Conservation (phyloP, 2,329 filamentous ascomycete genomes). For the Colletotrichum karsti region DNA sequence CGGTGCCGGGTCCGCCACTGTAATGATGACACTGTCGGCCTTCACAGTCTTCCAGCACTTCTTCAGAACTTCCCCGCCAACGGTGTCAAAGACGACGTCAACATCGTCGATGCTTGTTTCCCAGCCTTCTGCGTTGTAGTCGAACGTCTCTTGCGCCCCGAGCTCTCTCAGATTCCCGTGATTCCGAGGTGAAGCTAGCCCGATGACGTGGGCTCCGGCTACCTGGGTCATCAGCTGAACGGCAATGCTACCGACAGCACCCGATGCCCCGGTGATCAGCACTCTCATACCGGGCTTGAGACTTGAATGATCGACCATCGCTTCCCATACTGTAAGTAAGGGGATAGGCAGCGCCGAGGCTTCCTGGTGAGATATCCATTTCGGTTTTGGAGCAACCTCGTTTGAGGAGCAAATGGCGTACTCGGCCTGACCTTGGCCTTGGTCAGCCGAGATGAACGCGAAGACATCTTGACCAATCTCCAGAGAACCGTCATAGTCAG, state of each 20-base stretch:
- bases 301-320: not conserved
- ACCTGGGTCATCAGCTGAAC: conserved; percentile 38
- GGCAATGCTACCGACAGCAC: conserved; percentile 38
- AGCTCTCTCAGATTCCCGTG: conserved; percentile 30
- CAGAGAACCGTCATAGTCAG: conserved; percentile 32
- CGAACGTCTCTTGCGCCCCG: conserved; percentile 33
- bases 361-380: conserved; percentile 31
- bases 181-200: conserved; percentile 36
- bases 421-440: conserved; percentile 37
- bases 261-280: conserved; percentile 40
- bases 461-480: conserved; percentile 34
- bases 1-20: conserved; percentile 43
- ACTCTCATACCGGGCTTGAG: conserved; percentile 29
- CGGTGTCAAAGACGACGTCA: conserved; percentile 42
- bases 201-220: conserved; percentile 35
- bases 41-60: conserved; percentile 41
- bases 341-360: conserved; percentile 42
- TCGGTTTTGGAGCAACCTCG: conserved; percentile 34
- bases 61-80: conserved; percentile 36
- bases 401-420: conserved; percentile 32
- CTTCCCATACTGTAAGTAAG: conserved; percentile 37
- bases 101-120: conserved; percentile 31
- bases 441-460: conserved; percentile 36
- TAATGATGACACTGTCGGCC: conserved; percentile 39
- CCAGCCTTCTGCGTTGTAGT: conserved; percentile 37